phyloP scores from a whole-genome alignment of 805 yeast genomes.

The Wickerhamomyces alni region DNA sequence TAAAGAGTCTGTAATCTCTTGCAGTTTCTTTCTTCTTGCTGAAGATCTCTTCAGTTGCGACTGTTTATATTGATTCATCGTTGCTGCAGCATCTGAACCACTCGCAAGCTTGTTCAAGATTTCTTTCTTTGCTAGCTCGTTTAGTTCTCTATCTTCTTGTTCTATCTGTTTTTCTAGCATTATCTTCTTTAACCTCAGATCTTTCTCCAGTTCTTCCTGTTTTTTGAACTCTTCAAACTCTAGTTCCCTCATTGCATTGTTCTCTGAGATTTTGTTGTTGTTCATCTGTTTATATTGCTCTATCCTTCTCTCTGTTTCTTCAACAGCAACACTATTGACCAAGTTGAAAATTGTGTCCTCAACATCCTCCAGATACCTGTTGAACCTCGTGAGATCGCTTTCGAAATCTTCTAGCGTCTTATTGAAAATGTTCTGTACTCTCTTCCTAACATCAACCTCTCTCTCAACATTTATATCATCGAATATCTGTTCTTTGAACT shows the following conservation, averaged over 20 bases:
- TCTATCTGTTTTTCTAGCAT: slow-evolving; percentile 59
- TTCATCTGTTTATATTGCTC: slow-evolving; percentile 68
- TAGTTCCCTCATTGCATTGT: slow-evolving; percentile 65
- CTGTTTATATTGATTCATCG: slow-evolving; percentile 45
- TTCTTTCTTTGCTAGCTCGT: slow-evolving; percentile 49
- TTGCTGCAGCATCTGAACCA: slow-evolving; percentile 35
- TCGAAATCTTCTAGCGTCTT: slow-evolving; percentile 8
- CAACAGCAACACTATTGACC: slow-evolving; percentile 62
- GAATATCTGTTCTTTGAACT: slow-evolving; percentile 87
- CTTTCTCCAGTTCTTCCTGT: slow-evolving; percentile 64
- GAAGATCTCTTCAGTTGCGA: slow-evolving; percentile 57
- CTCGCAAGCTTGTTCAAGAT: slow-evolving; percentile 44
- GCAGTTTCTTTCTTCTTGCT: slow-evolving; percentile 49
- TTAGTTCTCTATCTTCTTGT: slow-evolving; percentile 50
- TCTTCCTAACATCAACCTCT: slow-evolving; percentile 84
- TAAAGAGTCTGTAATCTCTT: slow-evolving; percentile 32
- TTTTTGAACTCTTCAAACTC: slow-evolving; percentile 61
- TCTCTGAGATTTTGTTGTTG: slow-evolving; percentile 67
- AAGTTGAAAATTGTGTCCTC: slow-evolving; percentile 78
- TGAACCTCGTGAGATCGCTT: slow-evolving; percentile 45
- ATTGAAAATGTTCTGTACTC: slow-evolving; percentile 57
- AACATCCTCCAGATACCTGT: slow-evolving; percentile 75
- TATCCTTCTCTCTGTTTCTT: slow-evolving; percentile 59
- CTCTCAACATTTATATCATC: slow-evolving; percentile 87
- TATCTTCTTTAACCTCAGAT: slow-evolving; percentile 44